phyloP scores from a whole-genome alignment of 2,329 filamentous ascomycete genomes.

The Diaporthe citrichinensis region DNA sequence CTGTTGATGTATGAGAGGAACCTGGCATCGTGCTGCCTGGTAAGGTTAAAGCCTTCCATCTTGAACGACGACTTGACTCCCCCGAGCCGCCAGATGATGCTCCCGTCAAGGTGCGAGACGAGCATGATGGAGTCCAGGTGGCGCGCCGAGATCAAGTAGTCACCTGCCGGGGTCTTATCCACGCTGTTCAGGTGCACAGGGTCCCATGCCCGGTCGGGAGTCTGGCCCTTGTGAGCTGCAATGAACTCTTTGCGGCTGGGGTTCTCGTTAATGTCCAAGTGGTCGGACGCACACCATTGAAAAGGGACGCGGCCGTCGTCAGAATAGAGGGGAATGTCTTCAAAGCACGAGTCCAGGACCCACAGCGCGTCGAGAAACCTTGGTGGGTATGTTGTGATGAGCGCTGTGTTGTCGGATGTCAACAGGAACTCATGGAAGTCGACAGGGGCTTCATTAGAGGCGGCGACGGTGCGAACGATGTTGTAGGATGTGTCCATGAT shows the following conservation, averaged over 20 bases:
- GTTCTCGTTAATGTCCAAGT: slow-evolving; percentile 27
- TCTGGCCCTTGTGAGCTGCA: slow-evolving; percentile 13
- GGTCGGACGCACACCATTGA: slow-evolving; percentile 35
- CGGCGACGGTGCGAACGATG: slow-evolving; percentile 29
- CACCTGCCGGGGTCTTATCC: slow-evolving; percentile 62
- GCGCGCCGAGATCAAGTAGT: slow-evolving; percentile 65
- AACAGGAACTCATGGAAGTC: slow-evolving; percentile 37
- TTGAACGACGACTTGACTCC: slow-evolving; percentile 38
- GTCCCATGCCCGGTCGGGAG: slow-evolving; percentile 58
- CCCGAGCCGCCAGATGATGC: slow-evolving; percentile 59
- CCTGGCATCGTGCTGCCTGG: slow-evolving; percentile 64
- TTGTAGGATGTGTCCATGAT: slow-evolving; percentile 35
- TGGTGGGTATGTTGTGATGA: slow-evolving; percentile 30
- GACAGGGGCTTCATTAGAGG: background rate
- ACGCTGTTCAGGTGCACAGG: slow-evolving; percentile 70
- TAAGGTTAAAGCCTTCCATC: slow-evolving; percentile 45
- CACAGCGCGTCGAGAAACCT: slow-evolving; percentile 29
- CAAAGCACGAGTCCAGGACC: slow-evolving; percentile 33
- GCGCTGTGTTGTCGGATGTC: slow-evolving; percentile 29
- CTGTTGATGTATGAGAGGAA: slow-evolving; percentile 61
- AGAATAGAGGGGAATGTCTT: slow-evolving; percentile 17
- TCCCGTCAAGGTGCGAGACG: slow-evolving; percentile 61
- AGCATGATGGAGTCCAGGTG: slow-evolving; percentile 62
- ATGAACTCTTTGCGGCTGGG: background rate
- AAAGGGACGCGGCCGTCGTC: slow-evolving; percentile 2